Evolutionary conservation across 1,139 yeast species (phyloP), one percentile per base, ranked within the genome.

Genomic region (Yamadazyma dendronema): DNA sequence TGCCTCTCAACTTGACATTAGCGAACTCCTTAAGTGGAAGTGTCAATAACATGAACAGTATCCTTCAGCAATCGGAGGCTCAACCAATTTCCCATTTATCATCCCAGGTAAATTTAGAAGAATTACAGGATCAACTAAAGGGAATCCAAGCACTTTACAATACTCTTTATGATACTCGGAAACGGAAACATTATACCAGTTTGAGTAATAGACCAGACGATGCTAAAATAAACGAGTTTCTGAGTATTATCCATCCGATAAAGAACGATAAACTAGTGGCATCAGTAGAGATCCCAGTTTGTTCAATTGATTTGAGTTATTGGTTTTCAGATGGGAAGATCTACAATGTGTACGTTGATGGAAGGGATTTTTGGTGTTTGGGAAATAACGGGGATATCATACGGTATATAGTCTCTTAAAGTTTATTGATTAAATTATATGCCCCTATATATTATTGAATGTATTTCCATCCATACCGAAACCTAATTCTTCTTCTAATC

Each of bases 361-460:
- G 59, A 2, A 42, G 45, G 15, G 60, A 57, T 37, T 63, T 77
- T 34, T 77, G 81, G 82, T 67, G 75, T 17, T 73, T 71, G 54
- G 68, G 73, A 2, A 65, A 69, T 34, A 71, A 68, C 31, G 84
- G 84, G 2, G 84, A 78, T 53, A 54, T 76, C 10, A 64, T 77
- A 33, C 65, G 65, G 34, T 60, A 57, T 37, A 35, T 35, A 31
- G 49, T 57, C 12, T n/a, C 23, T 13, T 30, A 22, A 17, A 21
- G 7, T 17, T 28, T 34, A 28, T 28, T 34, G 33, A 19, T 19
- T n/a, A n/a, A n/a, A n/a, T n/a, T n/a, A n/a, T n/a, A n/a, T n/a
- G n/a, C n/a, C n/a, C n/a, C 32, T 30, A 33, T 11, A 38, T 28
- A 19, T 44, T 49, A 42, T 53, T 50, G 40, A 53, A 61, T 38